Evolutionary conservation across 768 basidiomycete species (phyloP), one percentile per base, ranked within the genome.

Genomic region (Lentinula boryana): DNA sequence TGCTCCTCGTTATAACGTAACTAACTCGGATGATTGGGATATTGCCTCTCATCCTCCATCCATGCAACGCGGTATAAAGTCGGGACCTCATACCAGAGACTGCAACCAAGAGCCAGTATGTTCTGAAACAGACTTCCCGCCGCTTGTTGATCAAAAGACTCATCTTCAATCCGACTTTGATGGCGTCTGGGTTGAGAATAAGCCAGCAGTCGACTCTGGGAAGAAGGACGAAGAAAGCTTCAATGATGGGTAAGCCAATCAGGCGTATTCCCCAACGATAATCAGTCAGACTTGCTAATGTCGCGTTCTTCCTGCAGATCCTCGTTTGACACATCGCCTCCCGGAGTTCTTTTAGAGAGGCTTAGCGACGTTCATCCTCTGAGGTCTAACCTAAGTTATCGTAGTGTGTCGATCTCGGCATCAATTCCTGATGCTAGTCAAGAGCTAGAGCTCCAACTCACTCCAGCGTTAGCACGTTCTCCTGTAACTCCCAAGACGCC

Each of bases 401-500:
- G 32, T n/a, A 43, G 35, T 44, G 32, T 50, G 21, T 48, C 48
- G 4, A 55, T 57, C n/a, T 56, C 44, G 46, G 46, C 58, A 58
- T 66, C 43, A 23, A 53, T 56, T 32, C 60, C 55, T 13, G 63
- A 58, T 33, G 53, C 67, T 48, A 68, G 67, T 35, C 69, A 71
- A 51, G 58, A 63, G 35, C 16, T 43, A 33, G 60, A 58, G 18
- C 68, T 60, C 44, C 76, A 78, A 56, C 80, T 78, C 12, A 84
- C 78, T 31, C 81, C 80, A 6, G 76, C 75, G 33, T 72, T 82
- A 33, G 82, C 72, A 18, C 68, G 72, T 64, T 82, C 80, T 16
- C 81, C 80, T 35, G 71, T 80, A 52, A 85, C 80, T 2, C 82
- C 82, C 8, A 79, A 75, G 66, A 82, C 78, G 7, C 75, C 80